These are phyloP conservation scores for Thelonectria discophora DNA, from an alignment of 2,329 filamentous ascomycete genomes.

Conservation along the genomic window DNA sequence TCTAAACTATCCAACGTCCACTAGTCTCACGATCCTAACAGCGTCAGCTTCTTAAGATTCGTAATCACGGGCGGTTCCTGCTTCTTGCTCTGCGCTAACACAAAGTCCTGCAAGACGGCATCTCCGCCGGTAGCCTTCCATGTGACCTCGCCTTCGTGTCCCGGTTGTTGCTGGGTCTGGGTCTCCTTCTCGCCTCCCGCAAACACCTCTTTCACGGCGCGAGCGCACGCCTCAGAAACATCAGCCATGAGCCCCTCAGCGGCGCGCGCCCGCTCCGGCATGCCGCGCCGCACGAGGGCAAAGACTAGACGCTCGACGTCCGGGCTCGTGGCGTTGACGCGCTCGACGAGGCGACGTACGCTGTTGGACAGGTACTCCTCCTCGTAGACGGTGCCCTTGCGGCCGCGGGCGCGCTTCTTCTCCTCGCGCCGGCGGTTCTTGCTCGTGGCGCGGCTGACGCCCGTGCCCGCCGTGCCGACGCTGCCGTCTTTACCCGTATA, in stretches of 20 bases:
- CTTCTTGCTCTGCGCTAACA: constrained; percentile 56
- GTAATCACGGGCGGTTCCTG: constrained; percentile 60
- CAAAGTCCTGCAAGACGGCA: constrained; percentile 61
- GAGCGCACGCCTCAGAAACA: constrained; percentile 74
- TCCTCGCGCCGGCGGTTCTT: constrained; percentile 92
- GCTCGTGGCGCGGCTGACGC: constrained; percentile 79
- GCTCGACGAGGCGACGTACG: constrained; percentile 82
- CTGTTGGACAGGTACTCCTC: constrained; percentile 96
- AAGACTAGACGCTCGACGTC: constrained; percentile 81
- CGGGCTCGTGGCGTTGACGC: constrained; percentile 75
- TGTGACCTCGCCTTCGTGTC: constrained; percentile 24
- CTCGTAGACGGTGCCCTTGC: constrained; percentile 97
- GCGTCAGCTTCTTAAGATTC: constrained; percentile 58
- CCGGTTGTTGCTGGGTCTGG: constrained; percentile 26
- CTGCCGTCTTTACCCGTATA: constrained; percentile 79
- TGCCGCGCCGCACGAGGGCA: constrained; percentile 79
- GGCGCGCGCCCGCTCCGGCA: constrained; percentile 86
- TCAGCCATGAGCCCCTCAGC: constrained; percentile 79
- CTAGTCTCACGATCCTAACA: constrained; percentile 54
- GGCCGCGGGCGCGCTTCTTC: constrained; percentile 90
- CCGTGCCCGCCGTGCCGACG: constrained; percentile 74
- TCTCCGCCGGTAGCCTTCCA: constrained; percentile 58
- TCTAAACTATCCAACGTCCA: neutral
- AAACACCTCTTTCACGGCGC: constrained; percentile 77
- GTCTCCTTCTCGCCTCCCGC: constrained; percentile 25